A percentile compares a stretch with the other conserved stretches of the same genome.
These are phyloP conservation scores for Emergomyces pasteurianus DNA, from an alignment of 2,329 filamentous ascomycete species.

Conservation along the genomic window DNA sequence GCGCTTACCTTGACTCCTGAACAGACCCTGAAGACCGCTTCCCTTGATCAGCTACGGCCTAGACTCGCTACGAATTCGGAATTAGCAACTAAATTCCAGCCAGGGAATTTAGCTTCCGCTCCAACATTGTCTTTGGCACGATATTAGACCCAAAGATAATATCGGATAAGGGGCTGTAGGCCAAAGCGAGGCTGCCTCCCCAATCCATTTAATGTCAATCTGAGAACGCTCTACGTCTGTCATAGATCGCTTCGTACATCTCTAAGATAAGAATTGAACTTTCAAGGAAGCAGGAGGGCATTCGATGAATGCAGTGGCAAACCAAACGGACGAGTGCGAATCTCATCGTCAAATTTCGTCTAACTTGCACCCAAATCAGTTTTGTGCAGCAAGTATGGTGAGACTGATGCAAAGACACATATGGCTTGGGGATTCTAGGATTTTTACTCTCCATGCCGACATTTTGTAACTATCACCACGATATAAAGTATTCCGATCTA, in stretches of 20 bases:
- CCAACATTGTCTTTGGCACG: not conserved
- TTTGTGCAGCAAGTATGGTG: not conserved
- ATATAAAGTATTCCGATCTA: not conserved
- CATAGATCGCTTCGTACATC: not conserved
- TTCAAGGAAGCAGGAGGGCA: not conserved
- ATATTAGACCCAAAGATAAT: not conserved
- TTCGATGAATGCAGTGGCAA: not conserved
- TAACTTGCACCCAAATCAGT: not conserved
- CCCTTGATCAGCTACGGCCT: not conserved
- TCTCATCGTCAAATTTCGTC: not conserved
- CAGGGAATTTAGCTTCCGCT: not conserved
- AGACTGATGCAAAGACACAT: not conserved
- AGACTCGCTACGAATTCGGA: not conserved
- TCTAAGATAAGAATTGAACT: not conserved
- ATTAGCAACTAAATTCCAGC: not conserved
- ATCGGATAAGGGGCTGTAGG: not conserved
- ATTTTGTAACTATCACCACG: not conserved
- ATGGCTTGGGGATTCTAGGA: not conserved
- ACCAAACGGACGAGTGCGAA: not conserved
- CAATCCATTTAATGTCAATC: not conserved
- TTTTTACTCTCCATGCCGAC: not conserved
- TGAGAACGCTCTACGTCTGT: not conserved
- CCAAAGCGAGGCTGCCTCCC: not conserved
- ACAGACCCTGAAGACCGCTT: not conserved
- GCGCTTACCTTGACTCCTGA: not conserved